Evolutionary conservation across 208 protist genomes (phyloP), one percentile per base, ranked within the genome.

Genomic region (Trypanosoma congolense): DNA sequence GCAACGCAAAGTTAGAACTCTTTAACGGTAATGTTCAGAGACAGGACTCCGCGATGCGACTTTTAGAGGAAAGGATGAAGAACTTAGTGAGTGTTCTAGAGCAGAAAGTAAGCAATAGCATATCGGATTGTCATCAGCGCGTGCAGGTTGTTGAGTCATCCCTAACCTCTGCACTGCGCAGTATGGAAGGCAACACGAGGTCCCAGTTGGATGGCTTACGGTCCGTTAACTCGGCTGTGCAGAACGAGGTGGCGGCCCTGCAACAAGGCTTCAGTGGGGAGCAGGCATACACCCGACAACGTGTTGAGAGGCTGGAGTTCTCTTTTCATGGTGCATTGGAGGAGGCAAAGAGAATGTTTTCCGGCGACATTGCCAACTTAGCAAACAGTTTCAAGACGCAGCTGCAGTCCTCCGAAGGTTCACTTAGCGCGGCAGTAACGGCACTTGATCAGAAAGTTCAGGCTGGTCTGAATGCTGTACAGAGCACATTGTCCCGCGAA

Each of bases 361-460:
- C 70, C 0, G 64, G 25, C 10, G 81, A 91, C 28, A 31, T 94
- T n/a, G 69, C 58, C 14, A 65, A 21, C 25, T 40, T 71, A 19
- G 51, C 33, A 0, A 44, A 65, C 14, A 69, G 65, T 29, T 52
- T 79, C 5, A 26, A 76, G 19, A 57, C 46, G 1, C 56, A 71
- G 4, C 41, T 87, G 38, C 71, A 81, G 59, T 61, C 55, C 1
- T 54, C 71, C 16, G 52, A 47, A 14, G 51, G 70, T 28, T 51
- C 65, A 18, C 52, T 60, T 14, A 80, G 65, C 45, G 64, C 71
- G 14, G 29, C 70, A 2, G 24, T 93, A 25, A 56, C 72, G 30
- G 66, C 72, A 26, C 56, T 94, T 0, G 79, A 90, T 52, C 56
- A 87, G 45, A 76, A 81, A 16, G 50, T 80, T 1, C 69, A 74